A percentile compares a stretch with the other conserved stretches of the same genome.
Evolutionary conservation across 148 eudicot genomes (phyloP).

Genomic region (Amaranthus cruentus): DNA sequence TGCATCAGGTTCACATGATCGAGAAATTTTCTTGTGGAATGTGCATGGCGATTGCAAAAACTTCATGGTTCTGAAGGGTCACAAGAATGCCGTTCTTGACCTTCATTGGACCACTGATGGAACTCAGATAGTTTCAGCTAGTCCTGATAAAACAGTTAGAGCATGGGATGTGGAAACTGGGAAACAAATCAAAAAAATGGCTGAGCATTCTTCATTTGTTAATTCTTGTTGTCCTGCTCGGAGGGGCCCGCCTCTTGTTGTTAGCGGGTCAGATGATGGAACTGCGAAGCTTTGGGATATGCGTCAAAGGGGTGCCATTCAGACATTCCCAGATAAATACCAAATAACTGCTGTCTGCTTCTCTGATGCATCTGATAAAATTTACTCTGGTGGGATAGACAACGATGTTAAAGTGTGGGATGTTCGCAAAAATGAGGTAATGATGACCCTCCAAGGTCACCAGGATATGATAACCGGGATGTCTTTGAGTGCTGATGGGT

Average conservation of each 20-base stretch:
- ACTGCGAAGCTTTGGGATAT: conserved; percentile 98
- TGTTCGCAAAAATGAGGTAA: conserved; percentile 81
- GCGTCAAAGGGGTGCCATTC: conserved; percentile 94
- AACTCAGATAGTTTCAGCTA: conserved; percentile 75
- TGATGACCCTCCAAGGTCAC: conserved; percentile 90
- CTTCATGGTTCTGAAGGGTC: conserved; percentile 77
- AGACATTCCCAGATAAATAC: conserved; percentile 91
- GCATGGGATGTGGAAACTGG: conserved; percentile 99
- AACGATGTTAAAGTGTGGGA: conserved; percentile 94
- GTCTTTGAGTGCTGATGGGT: conserved; percentile 94
- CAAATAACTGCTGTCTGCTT: conserved; percentile 93
- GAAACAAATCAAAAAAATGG: conserved; percentile 89
- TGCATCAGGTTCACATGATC: conserved; percentile 93
- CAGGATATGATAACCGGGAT: conserved; percentile 89
- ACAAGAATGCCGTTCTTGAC: conserved; percentile 91
- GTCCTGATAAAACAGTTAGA: conserved; percentile 86
- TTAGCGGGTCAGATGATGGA: conserved; percentile 96
- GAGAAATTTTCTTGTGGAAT: conserved; percentile 69
- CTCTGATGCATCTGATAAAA: conserved; percentile 92
- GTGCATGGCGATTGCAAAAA: conserved; percentile 52
- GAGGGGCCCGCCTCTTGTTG: conserved; percentile 89
- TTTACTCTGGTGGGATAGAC: conserved; percentile 83
- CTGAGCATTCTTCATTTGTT: conserved; percentile 78
- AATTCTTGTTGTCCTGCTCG: conserved; percentile 90
- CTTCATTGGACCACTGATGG: conserved; percentile 97